Evolutionary conservation across 1,284 basidiomycete genomes (phyloP).

Genomic region (Mycosarcoma mackinlayi): DNA sequence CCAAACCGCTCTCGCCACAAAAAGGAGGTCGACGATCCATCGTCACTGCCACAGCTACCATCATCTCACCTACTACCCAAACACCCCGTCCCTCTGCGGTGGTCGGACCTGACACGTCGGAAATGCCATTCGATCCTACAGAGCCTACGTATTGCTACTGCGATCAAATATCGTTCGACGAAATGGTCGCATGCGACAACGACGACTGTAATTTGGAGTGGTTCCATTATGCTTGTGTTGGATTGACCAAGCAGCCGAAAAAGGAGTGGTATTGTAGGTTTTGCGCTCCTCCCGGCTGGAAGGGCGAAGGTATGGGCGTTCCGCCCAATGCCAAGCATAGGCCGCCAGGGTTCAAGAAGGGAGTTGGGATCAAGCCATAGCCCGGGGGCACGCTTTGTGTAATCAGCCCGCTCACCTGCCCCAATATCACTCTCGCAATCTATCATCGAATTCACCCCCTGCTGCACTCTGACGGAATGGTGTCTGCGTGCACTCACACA

Average conservation of each 20-base stretch:
- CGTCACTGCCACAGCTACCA: constrained; percentile 5
- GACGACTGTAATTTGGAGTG: constrained; percentile 72
- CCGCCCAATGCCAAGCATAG: constrained; percentile 40
- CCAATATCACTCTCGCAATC: background rate
- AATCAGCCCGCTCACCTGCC: too few relatives aligned
- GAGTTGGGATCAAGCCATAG: constrained; percentile 24
- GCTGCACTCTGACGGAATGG: too few relatives aligned
- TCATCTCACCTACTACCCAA: constrained; percentile 19
- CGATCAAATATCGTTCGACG: constrained; percentile 70
- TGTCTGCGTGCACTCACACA: background rate
- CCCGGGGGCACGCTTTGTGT: too few relatives aligned
- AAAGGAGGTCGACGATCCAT: constrained; percentile 33
- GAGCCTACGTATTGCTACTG: constrained; percentile 73
- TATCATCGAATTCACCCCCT: too few relatives aligned
- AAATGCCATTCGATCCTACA: constrained; percentile 68
- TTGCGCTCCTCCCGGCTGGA: constrained; percentile 58
- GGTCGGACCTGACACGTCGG: constrained; percentile 26
- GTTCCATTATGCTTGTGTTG: constrained; percentile 66
- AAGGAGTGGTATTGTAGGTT: constrained; percentile 67
- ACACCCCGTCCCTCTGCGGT: background rate
- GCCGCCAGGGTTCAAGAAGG: constrained; percentile 25
- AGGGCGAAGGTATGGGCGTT: constrained; percentile 50
- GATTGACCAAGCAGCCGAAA: constrained; percentile 48
- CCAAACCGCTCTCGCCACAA: constrained; percentile 31
- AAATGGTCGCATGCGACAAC: constrained; percentile 69